Evolutionary conservation across 306 rosid species (phyloP).

Genomic region (Dicorynia guianensis): DNA sequence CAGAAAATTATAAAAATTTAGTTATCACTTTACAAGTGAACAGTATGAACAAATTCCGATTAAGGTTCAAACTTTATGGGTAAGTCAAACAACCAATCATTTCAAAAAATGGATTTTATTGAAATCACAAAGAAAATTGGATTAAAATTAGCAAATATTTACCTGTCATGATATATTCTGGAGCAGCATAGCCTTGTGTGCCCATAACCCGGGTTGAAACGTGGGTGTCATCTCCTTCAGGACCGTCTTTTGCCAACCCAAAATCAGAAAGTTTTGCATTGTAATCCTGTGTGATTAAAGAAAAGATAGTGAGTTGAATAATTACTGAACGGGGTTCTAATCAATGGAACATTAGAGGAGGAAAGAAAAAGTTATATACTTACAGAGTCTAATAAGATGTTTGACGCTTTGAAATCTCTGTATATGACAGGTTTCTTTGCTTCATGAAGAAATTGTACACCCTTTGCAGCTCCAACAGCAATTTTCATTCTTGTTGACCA

Average conservation of each 20-base stretch:
- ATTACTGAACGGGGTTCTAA: background rate
- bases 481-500: slow-evolving; percentile 98
- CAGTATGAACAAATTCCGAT: background rate
- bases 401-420: slow-evolving; percentile 93
- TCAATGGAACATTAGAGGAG: background rate
- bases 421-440: slow-evolving; percentile 89
- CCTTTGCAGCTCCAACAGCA: slow-evolving; percentile 95
- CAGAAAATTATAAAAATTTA: background rate
- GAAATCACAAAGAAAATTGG: background rate
- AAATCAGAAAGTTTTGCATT: slow-evolving; percentile 92
- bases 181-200: slow-evolving; percentile 96
- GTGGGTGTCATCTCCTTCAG: slow-evolving; percentile 95
- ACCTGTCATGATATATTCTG: slow-evolving; percentile 97
- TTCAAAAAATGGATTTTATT: too few relatives aligned
- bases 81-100: too few relatives aligned
- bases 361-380: slow-evolving; percentile 34
- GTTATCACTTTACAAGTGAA: background rate
- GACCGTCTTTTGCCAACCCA: slow-evolving; percentile 97
- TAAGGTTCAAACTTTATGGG: background rate
- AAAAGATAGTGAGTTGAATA: background rate
- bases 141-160: background rate
- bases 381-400: slow-evolving; percentile 88
- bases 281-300: slow-evolving; percentile 57
- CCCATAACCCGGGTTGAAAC: slow-evolving; percentile 98
- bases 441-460: slow-evolving; percentile 84